These are phyloP conservation scores for Capronia coronata DNA, from an alignment of 2,329 filamentous ascomycete species.

Conservation along the genomic window DNA sequence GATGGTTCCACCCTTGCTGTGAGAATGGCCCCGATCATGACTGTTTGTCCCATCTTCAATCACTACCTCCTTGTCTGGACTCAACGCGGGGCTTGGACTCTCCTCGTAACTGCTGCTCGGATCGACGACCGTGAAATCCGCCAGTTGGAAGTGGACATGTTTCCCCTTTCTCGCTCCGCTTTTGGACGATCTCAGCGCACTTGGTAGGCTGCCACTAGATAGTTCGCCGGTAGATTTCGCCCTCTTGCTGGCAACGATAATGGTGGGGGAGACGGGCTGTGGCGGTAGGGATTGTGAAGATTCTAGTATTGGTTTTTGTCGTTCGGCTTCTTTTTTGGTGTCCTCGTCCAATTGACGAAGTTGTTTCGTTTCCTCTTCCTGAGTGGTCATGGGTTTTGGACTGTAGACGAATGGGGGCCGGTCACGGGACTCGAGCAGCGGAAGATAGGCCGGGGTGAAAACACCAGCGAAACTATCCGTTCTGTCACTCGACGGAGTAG, in stretches of 20 bases:
- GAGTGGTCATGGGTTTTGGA: constrained; percentile 6
- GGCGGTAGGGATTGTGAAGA: constrained; percentile 17
- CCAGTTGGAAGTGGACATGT: constrained; percentile 28
- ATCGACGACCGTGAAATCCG: constrained; percentile 27
- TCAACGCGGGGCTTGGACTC: constrained; percentile 3
- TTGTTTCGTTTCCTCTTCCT: constrained; percentile 14
- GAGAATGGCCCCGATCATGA: background rate
- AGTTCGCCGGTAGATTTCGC: constrained; percentile 15
- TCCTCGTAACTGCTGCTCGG: constrained; percentile 29
- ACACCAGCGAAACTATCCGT: constrained; percentile 23
- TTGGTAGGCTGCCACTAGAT: constrained; percentile 18
- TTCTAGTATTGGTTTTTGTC: constrained; percentile 3
- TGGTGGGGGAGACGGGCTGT: constrained; percentile 14
- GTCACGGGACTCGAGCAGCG: constrained; percentile 24
- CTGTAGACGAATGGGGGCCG: constrained; percentile 2
- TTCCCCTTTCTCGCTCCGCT: constrained; percentile 24
- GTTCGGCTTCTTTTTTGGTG: constrained; percentile 11
- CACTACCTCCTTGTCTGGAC: constrained; percentile 14
- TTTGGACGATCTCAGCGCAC: constrained; percentile 22
- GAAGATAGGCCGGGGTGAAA: constrained; percentile 25
- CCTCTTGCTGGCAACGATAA: constrained; percentile 8
- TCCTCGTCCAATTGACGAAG: constrained; percentile 11
- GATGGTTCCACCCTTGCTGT: background rate
- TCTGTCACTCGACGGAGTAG: constrained; percentile 16
- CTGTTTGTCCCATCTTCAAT: background rate